Percentiles rank a stretch among this genome's conserved stretches.
Evolutionary conservation across 1,284 basidiomycete species (phyloP).

Genomic region (Ganoderma boninense): DNA sequence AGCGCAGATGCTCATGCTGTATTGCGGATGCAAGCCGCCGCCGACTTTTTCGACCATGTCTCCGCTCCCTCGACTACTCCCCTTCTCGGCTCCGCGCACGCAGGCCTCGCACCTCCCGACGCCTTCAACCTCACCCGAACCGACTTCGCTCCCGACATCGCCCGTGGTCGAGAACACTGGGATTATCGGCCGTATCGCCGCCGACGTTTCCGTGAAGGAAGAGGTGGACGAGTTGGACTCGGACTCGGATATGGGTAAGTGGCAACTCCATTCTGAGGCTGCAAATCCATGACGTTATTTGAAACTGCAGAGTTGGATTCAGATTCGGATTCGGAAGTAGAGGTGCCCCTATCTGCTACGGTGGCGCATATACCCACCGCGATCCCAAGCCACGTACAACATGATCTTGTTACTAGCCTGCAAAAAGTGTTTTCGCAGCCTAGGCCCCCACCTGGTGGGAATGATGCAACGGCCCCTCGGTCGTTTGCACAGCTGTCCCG

Average conservation of each 20-base stretch:
- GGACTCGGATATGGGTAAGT: slow-evolving; percentile 21
- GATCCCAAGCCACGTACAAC: neutral
- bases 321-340: neutral
- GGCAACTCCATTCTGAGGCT: neutral
- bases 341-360: neutral
- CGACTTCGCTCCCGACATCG: slow-evolving; percentile 17
- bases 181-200: neutral
- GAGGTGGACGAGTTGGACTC: slow-evolving; percentile 19
- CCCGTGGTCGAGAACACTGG: slow-evolving; percentile 8
- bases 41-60: neutral
- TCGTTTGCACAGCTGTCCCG: slow-evolving; percentile 17
- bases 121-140: slow-evolving; percentile 28
- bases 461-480: slow-evolving; percentile 6
- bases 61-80: neutral
- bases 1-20: neutral
- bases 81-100: slow-evolving; percentile 3
- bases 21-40: neutral
- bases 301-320: neutral
- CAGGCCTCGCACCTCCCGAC: slow-evolving; percentile 20
- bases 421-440: slow-evolving; percentile 5
- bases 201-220: slow-evolving; percentile 1
- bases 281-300: neutral
- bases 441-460: neutral
- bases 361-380: neutral
- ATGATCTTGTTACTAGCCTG: slow-evolving; percentile 14